phyloP scores from a whole-genome alignment of 1,284 basidiomycete genomes.

The Apiotrichum sp. region DNA sequence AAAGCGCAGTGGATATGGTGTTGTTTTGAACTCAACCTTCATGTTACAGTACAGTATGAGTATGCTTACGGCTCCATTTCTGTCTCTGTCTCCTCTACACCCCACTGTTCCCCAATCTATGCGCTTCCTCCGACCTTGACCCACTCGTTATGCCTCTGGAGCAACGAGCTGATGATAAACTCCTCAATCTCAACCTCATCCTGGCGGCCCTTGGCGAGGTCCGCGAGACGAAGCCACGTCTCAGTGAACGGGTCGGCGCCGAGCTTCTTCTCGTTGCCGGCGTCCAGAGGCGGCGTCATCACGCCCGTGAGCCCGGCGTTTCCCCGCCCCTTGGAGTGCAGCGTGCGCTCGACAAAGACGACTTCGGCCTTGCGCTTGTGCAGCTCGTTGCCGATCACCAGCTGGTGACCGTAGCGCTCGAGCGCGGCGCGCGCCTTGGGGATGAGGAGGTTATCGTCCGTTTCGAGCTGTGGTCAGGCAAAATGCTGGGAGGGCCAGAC shows the following conservation, averaged over 20 bases:
- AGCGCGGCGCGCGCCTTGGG: constrained; percentile 86
- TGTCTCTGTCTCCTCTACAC: too few species aligned
- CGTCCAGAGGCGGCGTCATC: constrained; percentile 26
- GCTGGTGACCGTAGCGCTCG: constrained; percentile 90
- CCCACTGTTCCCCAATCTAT: too few species aligned
- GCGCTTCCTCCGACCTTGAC: constrained; percentile 24
- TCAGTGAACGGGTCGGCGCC: constrained; percentile 51
- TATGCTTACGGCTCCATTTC: too few species aligned
- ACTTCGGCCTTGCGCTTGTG: constrained; percentile 84
- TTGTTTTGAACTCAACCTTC: not conserved
- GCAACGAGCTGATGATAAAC: constrained; percentile 73
- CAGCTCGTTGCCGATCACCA: constrained; percentile 93
- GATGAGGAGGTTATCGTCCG: constrained; percentile 72
- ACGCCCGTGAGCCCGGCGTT: constrained; percentile 7
- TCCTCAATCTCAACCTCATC: constrained; percentile 71
- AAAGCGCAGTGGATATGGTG: not conserved
- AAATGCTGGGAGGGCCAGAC: constrained; percentile 1
- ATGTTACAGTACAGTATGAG: too few species aligned
- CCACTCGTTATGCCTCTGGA: constrained; percentile 69
- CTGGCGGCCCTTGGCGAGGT: constrained; percentile 41
- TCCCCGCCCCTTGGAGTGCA: constrained; percentile 5
- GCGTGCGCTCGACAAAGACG: constrained; percentile 62
- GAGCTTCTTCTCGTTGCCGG: constrained; percentile 17
- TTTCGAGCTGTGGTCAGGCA: constrained; percentile 71
- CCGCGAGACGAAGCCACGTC: constrained; percentile 66